phyloP scores from a whole-genome alignment of 1,284 basidiomycete species.

The Rhodotorula sp. region DNA sequence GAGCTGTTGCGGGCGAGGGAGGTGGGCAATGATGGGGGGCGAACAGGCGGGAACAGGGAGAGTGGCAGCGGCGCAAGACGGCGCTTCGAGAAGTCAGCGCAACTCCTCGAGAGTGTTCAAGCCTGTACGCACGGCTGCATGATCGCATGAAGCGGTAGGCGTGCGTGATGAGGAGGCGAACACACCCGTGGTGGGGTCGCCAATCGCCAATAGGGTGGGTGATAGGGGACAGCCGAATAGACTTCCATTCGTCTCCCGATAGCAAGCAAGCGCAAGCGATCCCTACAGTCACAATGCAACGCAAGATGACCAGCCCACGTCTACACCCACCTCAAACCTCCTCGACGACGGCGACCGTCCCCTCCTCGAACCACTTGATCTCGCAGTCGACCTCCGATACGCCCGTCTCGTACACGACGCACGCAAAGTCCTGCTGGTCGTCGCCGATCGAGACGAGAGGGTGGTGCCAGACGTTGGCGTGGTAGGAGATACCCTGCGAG shows the following conservation, averaged over 20 bases:
- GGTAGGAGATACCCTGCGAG: constrained; percentile 79
- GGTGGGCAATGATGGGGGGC: too few species aligned
- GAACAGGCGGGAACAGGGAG: background rate
- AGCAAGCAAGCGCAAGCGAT: too few species aligned
- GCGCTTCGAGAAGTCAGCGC: background rate
- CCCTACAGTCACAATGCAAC: too few species aligned
- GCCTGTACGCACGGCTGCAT: constrained; percentile 2
- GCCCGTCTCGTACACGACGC: constrained; percentile 46
- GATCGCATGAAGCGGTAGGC: background rate
- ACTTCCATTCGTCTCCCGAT: too few species aligned
- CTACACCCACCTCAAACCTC: constrained; percentile 9
- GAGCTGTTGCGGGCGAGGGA: background rate
- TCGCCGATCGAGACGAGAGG: constrained; percentile 44
- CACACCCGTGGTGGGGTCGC: too few species aligned
- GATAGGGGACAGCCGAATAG: too few species aligned
- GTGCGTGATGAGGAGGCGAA: background rate
- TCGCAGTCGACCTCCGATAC: constrained; percentile 65
- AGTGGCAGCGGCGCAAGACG: background rate
- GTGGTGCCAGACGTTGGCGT: constrained; percentile 78
- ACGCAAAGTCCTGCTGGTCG: constrained; percentile 44
- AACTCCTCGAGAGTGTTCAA: accelerated
- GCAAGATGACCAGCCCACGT: too few species aligned
- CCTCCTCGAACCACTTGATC: constrained; percentile 59
- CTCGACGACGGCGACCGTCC: constrained; percentile 39
- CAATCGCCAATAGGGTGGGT: too few species aligned